Evolutionary conservation across 73 alveolate genomes (phyloP).

Genomic region (Uronychia binucleata): DNA sequence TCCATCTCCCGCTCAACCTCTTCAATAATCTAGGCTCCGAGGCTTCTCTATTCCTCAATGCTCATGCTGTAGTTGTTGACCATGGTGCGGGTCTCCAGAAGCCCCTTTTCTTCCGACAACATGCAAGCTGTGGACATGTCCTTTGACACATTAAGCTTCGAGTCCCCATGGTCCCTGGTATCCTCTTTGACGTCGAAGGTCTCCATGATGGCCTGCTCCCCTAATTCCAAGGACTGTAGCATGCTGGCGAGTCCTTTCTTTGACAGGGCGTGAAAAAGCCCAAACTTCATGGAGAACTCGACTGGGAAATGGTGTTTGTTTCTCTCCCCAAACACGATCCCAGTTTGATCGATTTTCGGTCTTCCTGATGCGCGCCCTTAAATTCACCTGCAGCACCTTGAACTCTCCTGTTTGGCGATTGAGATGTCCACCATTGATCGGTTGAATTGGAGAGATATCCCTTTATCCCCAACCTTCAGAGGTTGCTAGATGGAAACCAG

Average conservation of each 20-base stretch:
- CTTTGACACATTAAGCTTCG: not conserved
- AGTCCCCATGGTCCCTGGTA: not conserved
- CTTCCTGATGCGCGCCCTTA: not conserved
- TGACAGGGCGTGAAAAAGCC: not conserved
- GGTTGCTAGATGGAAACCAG: not conserved
- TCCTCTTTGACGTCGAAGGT: not conserved
- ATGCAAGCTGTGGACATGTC: not conserved
- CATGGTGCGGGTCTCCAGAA: not conserved
- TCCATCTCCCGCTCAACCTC: not conserved
- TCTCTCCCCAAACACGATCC: not conserved
- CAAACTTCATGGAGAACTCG: constrained; percentile 1
- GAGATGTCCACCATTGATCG: not conserved
- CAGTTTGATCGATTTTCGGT: not conserved
- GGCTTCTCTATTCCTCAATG: not conserved
- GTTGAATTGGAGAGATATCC: not conserved
- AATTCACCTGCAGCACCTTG: not conserved
- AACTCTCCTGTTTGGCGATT: not conserved
- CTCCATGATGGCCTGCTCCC: not conserved
- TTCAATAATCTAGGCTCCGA: not conserved
- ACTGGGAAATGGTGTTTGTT: not conserved
- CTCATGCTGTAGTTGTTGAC: not conserved
- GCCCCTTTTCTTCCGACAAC: not conserved
- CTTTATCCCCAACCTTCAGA: not conserved
- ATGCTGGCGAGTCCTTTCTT: too few species aligned
- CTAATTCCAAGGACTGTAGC: not conserved